These are phyloP conservation scores for Clavulina sp. DNA, from an alignment of 768 basidiomycete species.

Conservation along the genomic window DNA sequence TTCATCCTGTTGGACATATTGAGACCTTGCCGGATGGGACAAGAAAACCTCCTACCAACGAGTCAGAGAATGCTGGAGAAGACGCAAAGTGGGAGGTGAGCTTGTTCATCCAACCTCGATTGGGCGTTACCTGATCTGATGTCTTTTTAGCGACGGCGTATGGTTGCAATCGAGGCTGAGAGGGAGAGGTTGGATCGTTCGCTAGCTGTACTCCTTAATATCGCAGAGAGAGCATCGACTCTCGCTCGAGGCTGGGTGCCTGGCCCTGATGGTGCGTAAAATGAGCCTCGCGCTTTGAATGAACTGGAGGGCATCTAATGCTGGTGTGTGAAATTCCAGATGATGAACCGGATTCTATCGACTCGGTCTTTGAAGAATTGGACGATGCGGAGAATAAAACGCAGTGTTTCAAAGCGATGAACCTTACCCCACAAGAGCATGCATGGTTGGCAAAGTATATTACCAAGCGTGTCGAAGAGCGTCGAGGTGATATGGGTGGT, in stretches of 20 bases:
- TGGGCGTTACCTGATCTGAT: background rate
- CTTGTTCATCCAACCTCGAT: background rate
- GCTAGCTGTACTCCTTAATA: background rate
- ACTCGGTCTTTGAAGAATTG: background rate
- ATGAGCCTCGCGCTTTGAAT: constrained; percentile 8
- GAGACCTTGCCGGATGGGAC: constrained; percentile 38
- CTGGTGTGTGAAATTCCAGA: constrained; percentile 1
- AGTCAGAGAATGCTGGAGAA: constrained; percentile 44
- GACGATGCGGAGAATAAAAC: constrained; percentile 27
- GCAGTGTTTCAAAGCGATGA: constrained; percentile 1
- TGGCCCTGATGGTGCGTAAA: constrained; percentile 12
- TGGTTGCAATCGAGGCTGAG: background rate
- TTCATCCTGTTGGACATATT: constrained; percentile 64
- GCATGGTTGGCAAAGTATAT: constrained; percentile 43
- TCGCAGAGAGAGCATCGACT: constrained; percentile 26
- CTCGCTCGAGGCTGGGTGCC: constrained; percentile 14
- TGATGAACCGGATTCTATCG: background rate
- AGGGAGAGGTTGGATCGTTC: background rate
- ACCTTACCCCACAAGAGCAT: constrained; percentile 5
- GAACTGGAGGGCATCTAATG: background rate
- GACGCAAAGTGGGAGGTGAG: constrained; percentile 57
- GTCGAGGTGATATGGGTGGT: constrained; percentile 31
- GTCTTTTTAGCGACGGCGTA: background rate
- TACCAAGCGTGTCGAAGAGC: constrained; percentile 28
- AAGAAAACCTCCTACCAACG: constrained; percentile 38